Percentiles rank a stretch among this genome's conserved stretches.
Evolutionary conservation across 1,139 yeast genomes (phyloP).

Genomic region (Kazachstania sp.): DNA sequence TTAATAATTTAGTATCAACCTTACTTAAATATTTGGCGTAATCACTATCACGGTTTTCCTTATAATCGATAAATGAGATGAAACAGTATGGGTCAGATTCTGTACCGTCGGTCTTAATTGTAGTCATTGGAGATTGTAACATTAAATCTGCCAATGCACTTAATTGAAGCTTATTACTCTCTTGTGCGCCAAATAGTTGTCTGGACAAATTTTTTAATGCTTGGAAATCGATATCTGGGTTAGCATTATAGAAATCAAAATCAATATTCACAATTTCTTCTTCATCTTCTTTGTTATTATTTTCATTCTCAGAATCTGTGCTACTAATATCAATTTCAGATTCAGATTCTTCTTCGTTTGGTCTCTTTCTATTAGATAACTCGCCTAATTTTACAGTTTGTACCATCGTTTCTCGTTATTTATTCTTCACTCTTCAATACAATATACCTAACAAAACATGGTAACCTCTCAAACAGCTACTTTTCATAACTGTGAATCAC

Average conservation of each 20-base stretch:
- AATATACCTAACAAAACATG: no score
- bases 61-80: slow-evolving; percentile 58
- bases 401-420: no score
- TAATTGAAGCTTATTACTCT: slow-evolving; percentile 58
- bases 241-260: slow-evolving; percentile 84
- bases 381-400: slow-evolving; percentile 25
- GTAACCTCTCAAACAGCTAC: no score
- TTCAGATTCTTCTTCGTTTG: slow-evolving; percentile 39
- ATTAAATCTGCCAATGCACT: slow-evolving; percentile 73
- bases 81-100: slow-evolving; percentile 93
- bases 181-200: slow-evolving; percentile 76
- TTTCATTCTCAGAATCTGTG: slow-evolving; percentile 39
- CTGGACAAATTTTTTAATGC: slow-evolving; percentile 80
- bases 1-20: slow-evolving; percentile 51
- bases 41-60: slow-evolving; percentile 41
- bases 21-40: slow-evolving; percentile 42
- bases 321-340: slow-evolving; percentile 50
- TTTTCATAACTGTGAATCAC: no score
- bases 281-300: slow-evolving; percentile 34
- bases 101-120: slow-evolving; percentile 89
- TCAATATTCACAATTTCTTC: slow-evolving; percentile 77
- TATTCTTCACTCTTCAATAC: no score
- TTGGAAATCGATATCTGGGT: slow-evolving; percentile 82
- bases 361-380: slow-evolving; percentile 45
- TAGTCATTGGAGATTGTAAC: slow-evolving; percentile 63